Conservation (phyloP, 1,139 yeast species). For the Yamadazyma atmosphaerica region DNA sequence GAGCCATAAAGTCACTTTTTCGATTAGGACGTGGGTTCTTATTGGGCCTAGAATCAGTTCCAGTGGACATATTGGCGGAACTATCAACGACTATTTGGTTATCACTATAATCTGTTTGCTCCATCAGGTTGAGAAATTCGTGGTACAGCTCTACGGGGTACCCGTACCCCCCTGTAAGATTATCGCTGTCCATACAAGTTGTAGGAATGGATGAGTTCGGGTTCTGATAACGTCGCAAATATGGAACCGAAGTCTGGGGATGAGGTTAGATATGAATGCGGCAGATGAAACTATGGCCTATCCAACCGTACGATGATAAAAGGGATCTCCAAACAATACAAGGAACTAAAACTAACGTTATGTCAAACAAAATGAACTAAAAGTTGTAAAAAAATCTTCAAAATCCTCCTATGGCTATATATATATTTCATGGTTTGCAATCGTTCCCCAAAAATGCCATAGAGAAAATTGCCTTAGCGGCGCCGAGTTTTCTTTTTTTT, state of each 20-base stretch:
- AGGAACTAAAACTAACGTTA: too few relatives aligned
- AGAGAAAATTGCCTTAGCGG: neutral
- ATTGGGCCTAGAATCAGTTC: neutral
- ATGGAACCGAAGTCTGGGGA: too few relatives aligned
- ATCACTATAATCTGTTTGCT: slow-evolving; percentile 23
- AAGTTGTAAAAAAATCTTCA: too few relatives aligned
- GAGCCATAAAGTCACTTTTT: neutral
- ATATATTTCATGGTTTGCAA: too few relatives aligned
- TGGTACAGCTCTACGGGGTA: slow-evolving; percentile 28
- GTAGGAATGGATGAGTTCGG: neutral
- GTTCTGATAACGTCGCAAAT: neutral
- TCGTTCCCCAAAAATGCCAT: neutral
- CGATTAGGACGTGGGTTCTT: neutral
- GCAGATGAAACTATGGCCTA: too few relatives aligned
- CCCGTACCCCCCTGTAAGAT: neutral
- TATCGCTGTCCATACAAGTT: neutral
- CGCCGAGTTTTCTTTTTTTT: neutral
- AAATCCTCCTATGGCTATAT: too few relatives aligned
- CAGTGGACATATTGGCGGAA: neutral
- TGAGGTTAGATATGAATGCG: too few relatives aligned
- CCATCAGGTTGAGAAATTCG: slow-evolving; percentile 33
- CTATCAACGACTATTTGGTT: slow-evolving; percentile 16
- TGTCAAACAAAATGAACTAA: too few relatives aligned
- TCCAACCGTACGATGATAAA: too few relatives aligned
- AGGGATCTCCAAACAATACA: too few relatives aligned